A percentile compares a stretch with the other conserved stretches of the same genome.
Evolutionary conservation across 2,329 filamentous ascomycete species (phyloP).

Genomic region (Torrubiella hemipterigena): DNA sequence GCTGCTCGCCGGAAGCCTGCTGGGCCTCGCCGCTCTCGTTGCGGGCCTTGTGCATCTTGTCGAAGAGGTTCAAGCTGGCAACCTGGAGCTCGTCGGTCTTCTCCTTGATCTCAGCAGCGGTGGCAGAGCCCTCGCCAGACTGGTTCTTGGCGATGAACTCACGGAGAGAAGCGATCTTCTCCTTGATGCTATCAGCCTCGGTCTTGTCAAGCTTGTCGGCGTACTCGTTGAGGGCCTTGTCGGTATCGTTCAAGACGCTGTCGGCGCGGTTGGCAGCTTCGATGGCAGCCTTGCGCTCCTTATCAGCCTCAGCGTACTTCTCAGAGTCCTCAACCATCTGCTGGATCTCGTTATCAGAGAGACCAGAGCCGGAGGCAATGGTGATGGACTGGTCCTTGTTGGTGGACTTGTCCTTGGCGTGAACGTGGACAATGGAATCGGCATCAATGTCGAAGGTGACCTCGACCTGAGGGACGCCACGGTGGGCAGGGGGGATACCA

Average conservation of each 20-base stretch:
- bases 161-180: constrained; percentile 80
- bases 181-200: constrained; percentile 82
- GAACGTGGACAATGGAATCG: constrained; percentile 94
- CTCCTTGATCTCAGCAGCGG: constrained; percentile 89
- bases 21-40: constrained; percentile 47
- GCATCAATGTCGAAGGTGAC: constrained; percentile 98
- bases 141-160: constrained; percentile 93
- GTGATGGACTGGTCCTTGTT: constrained; percentile 99
- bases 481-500: constrained; percentile 89
- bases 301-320: constrained; percentile 88
- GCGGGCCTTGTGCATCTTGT: constrained; percentile 99
- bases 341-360: constrained; percentile 89
- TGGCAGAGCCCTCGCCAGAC: constrained; percentile 75
- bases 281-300: constrained; percentile 91
- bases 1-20: constrained; percentile 34
- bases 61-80: constrained; percentile 90
- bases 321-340: constrained; percentile 97
- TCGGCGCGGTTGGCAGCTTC: constrained; percentile 97
- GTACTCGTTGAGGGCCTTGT: constrained; percentile 96
- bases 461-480: constrained; percentile 91
- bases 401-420: constrained; percentile 98
- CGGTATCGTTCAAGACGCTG: constrained; percentile 91
- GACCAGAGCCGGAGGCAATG: constrained; percentile 93
- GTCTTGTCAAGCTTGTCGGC: constrained; percentile 94
- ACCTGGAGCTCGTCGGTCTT: constrained; percentile 98